phyloP scores from a whole-genome alignment of 305 asterid species.

The Fraxinus sp. region DNA sequence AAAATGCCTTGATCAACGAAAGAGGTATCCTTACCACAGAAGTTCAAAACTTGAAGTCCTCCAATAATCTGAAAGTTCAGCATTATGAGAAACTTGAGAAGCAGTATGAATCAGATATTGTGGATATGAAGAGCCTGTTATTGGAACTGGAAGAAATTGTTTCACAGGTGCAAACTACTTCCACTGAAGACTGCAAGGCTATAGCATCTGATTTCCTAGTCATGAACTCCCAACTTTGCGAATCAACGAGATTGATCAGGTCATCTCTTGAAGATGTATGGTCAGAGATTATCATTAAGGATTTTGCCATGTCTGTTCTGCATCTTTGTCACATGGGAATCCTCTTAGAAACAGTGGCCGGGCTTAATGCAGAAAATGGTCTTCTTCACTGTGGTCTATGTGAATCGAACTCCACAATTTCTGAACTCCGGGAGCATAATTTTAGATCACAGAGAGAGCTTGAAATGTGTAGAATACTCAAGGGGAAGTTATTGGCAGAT shows the following conservation, averaged over 20 bases:
- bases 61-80: conserved; percentile 51
- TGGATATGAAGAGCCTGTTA: conserved; percentile 43
- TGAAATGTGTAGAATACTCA: conserved; percentile 69
- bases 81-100: conserved; percentile 48
- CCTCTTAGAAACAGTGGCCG: conserved; percentile 73
- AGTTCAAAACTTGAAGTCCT: conserved; percentile 55
- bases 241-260: conserved; percentile 52
- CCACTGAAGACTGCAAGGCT: conserved; percentile 49
- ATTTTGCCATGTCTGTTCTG: conserved; percentile 79
- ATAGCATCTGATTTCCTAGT: conserved; percentile 47
- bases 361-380: conserved; percentile 85
- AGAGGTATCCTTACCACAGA: conserved; percentile 48
- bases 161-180: conserved; percentile 46
- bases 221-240: conserved; percentile 54
- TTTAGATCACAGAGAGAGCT: conserved; percentile 68
- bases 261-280: conserved; percentile 80
- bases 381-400: conserved; percentile 75
- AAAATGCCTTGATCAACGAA: conserved; percentile 40
- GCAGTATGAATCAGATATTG: conserved; percentile 52
- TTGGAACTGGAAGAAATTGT: conserved; percentile 64
- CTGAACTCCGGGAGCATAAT: conserved; percentile 80
- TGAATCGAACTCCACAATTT: conserved; percentile 64
- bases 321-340: conserved; percentile 93
- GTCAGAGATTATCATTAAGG: conserved; percentile 87
- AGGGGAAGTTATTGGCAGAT: conserved; percentile 82